These are phyloP conservation scores for Fusarium floridanum DNA, from an alignment of 2,329 filamentous ascomycete species.

Conservation along the genomic window DNA sequence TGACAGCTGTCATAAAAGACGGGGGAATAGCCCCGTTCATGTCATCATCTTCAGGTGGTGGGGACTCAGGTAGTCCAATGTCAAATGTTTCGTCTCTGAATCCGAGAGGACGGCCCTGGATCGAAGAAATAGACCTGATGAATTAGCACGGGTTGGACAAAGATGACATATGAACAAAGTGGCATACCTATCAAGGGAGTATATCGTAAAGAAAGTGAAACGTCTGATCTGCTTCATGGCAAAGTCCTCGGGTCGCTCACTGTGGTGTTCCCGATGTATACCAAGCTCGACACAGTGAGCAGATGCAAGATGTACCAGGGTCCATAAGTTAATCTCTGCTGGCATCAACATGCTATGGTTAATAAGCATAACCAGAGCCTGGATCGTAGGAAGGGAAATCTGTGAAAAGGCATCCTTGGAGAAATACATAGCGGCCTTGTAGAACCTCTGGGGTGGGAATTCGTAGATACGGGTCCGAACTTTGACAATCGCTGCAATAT, in stretches of 20 bases:
- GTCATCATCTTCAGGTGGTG: background rate
- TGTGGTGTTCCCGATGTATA: conserved; percentile 50
- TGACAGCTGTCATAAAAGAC: conserved; percentile 15
- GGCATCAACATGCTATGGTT: conserved; percentile 52
- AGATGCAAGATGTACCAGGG: conserved; percentile 51
- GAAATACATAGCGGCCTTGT: conserved; percentile 48
- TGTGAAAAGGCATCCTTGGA: conserved; percentile 50
- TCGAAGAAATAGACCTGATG: conserved; percentile 51
- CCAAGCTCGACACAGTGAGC: conserved; percentile 55
- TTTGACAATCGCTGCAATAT: conserved; percentile 51
- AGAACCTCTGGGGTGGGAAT: conserved; percentile 51
- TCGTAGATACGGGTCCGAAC: conserved; percentile 51
- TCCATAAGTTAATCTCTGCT: conserved; percentile 53
- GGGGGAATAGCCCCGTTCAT: background rate
- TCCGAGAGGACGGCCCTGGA: conserved; percentile 54
- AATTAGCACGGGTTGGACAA: background rate
- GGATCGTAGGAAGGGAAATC: conserved; percentile 50
- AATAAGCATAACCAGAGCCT: conserved; percentile 49
- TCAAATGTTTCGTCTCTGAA: conserved; percentile 55
- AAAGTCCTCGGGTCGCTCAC: conserved; percentile 6
- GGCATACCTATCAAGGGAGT: conserved; percentile 51
- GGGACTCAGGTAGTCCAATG: conserved; percentile 37
- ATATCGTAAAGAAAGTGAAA: conserved; percentile 52
- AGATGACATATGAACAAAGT: background rate
- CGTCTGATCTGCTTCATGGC: conserved; percentile 34